A percentile compares a stretch with the other conserved stretches of the same genome.
Conservation (phyloP, 257 asterid species). For the Penstemon davidsonii region DNA sequence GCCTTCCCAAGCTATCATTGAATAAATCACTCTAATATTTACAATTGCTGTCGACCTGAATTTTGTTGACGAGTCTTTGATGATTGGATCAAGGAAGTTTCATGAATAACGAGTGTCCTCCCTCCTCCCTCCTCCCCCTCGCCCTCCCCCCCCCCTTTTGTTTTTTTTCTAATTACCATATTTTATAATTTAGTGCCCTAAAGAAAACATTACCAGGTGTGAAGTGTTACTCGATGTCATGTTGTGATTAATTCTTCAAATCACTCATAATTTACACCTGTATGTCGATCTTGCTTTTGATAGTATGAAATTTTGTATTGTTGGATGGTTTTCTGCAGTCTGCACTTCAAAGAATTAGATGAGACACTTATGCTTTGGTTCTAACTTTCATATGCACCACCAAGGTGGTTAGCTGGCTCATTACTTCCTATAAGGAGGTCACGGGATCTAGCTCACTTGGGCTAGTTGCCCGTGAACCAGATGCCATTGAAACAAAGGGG, state of each 20-base stretch:
- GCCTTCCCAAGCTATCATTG: neutral
- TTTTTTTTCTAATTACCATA: neutral
- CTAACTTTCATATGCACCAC: neutral
- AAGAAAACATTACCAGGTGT: neutral
- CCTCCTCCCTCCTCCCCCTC: no score
- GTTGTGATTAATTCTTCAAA: no score
- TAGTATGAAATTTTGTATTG: neutral
- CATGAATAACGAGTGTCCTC: neutral
- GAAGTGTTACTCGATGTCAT: neutral
- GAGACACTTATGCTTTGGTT: conserved; percentile 5
- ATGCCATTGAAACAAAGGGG: no score
- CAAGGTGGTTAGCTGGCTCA: no score
- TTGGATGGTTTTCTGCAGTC: conserved; percentile 7
- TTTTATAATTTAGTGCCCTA: neutral
- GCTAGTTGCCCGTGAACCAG: no score
- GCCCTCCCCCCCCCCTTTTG: no score
- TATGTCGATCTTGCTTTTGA: neutral
- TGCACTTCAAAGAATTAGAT: neutral
- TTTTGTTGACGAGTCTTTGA: neutral
- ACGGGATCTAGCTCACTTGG: no score
- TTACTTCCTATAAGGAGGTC: no score
- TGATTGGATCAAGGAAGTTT: conserved; percentile 12
- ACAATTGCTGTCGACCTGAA: neutral
- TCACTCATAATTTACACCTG: neutral
- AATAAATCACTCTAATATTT: conserved; percentile 1